A percentile compares a stretch with the other conserved stretches of the same genome.
phyloP scores from a whole-genome alignment of 352 stramenopile species.

The Elongisporangium prolatum region DNA sequence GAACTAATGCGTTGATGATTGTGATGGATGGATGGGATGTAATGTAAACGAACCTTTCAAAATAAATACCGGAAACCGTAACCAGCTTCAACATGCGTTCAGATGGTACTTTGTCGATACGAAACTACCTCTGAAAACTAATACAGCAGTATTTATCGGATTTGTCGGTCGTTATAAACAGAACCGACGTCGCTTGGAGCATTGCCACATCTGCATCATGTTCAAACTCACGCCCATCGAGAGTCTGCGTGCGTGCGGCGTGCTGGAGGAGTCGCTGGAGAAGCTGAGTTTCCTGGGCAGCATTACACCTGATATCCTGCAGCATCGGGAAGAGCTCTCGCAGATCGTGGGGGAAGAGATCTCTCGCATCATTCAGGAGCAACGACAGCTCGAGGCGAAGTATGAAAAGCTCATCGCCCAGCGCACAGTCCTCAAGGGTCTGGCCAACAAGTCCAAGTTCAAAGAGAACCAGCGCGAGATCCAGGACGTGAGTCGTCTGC shows the following conservation, averaged over 20 bases:
- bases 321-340: conserved; percentile 90
- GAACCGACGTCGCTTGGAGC: background rate
- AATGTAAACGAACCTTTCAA: background rate
- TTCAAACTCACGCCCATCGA: conserved; percentile 69
- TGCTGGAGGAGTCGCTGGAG: conserved; percentile 89
- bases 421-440: conserved; percentile 80
- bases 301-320: conserved; percentile 89
- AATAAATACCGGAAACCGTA: background rate
- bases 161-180: background rate
- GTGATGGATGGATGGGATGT: background rate
- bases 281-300: conserved; percentile 89
- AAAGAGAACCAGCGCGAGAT: conserved; percentile 92
- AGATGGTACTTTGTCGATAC: too few species aligned
- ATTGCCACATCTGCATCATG: conserved; percentile 16
- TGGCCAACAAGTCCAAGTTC: conserved; percentile 92
- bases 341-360: conserved; percentile 92
- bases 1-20: background rate
- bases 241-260: conserved; percentile 62
- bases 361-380: conserved; percentile 89
- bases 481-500: conserved; percentile 84
- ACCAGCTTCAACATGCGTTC: background rate
- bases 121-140: background rate
- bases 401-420: conserved; percentile 91
- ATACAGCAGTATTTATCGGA: background rate
- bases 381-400: conserved; percentile 78